Conservation (phyloP, 2,329 filamentous ascomycete species). For the Colletotrichum euphorbiae region DNA sequence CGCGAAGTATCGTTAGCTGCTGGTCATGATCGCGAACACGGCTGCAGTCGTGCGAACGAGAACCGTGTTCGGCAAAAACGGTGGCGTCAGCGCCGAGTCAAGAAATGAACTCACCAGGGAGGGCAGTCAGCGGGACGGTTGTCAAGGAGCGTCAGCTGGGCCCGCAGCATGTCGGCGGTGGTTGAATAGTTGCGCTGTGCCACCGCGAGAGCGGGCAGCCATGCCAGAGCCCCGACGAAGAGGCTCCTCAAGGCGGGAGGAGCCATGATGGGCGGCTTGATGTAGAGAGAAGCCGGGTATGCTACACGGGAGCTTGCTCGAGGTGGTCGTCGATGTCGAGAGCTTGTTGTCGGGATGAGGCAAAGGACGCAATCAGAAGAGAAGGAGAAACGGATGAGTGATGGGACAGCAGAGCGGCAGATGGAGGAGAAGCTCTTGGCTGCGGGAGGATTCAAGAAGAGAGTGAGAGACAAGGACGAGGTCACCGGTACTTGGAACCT, state of each 20-base stretch:
- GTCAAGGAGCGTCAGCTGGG: conserved; percentile 77
- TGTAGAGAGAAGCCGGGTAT: conserved; percentile 12
- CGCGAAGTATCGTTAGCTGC: conserved; percentile 44
- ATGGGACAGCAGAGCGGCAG: conserved; percentile 13
- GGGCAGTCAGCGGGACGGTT: conserved; percentile 82
- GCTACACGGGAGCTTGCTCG: conserved; percentile 3
- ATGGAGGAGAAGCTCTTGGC: conserved; percentile 34
- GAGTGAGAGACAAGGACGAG: conserved; percentile 2
- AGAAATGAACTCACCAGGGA: conserved; percentile 69
- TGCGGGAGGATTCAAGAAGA: conserved; percentile 9
- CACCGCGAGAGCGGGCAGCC: conserved; percentile 54
- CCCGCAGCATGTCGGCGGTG: conserved; percentile 68
- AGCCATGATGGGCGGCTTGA: conserved; percentile 50
- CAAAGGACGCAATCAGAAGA: conserved; percentile 6
- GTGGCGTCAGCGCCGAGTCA: conserved; percentile 27
- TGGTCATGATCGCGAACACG: background rate
- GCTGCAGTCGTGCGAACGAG: background rate
- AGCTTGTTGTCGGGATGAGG: background rate
- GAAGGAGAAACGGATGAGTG: conserved; percentile 5
- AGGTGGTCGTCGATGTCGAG: conserved; percentile 7
- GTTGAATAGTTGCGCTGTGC: conserved; percentile 67
- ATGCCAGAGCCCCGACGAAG: conserved; percentile 53
- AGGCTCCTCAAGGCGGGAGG: conserved; percentile 52
- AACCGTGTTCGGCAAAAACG: conserved; percentile 43
- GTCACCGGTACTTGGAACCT: background rate